Conservation (phyloP, 352 stramenopile genomes). For the Globisporangium yorkense region DNA sequence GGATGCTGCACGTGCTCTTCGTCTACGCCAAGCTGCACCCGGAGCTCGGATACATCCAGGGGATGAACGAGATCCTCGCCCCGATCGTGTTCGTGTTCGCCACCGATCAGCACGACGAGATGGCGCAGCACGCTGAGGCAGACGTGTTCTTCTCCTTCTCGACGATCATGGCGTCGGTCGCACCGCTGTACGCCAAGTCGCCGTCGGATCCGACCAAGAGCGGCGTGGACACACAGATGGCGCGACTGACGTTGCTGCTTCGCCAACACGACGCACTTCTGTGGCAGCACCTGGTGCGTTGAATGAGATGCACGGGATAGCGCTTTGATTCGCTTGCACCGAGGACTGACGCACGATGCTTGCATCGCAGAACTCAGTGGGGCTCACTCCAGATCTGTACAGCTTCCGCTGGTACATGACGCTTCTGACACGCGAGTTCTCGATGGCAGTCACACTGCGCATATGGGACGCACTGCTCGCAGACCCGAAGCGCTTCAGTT, state of each 20-base stretch:
- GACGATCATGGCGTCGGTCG: constrained; percentile 40
- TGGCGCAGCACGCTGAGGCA: constrained; percentile 33
- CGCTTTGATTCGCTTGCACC: too few species aligned
- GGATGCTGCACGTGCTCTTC: constrained; percentile 71
- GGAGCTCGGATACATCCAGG: constrained; percentile 90
- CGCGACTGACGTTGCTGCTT: constrained; percentile 34
- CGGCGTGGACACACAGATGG: constrained; percentile 56
- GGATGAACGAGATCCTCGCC: constrained; percentile 94
- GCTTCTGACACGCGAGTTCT: constrained; percentile 53
- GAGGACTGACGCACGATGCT: too few species aligned
- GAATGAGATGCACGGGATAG: background rate
- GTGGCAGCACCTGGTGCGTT: constrained; percentile 60
- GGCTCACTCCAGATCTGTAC: constrained; percentile 52
- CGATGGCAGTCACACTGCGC: constrained; percentile 42
- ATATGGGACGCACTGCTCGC: constrained; percentile 61
- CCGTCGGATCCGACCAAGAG: constrained; percentile 38
- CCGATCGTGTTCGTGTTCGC: constrained; percentile 79
- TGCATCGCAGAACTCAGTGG: constrained; percentile 48
- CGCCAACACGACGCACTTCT: constrained; percentile 55
- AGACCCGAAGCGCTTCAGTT: constrained; percentile 57
- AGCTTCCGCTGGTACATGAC: constrained; percentile 75
- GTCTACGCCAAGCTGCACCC: constrained; percentile 74
- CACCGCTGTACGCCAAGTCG: constrained; percentile 37
- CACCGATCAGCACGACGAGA: constrained; percentile 30
- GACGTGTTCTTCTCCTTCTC: constrained; percentile 52